Percentiles rank a stretch among this genome's conserved stretches.
phyloP scores from a whole-genome alignment of 306 rosid genomes.

The Purshia tridentata region DNA sequence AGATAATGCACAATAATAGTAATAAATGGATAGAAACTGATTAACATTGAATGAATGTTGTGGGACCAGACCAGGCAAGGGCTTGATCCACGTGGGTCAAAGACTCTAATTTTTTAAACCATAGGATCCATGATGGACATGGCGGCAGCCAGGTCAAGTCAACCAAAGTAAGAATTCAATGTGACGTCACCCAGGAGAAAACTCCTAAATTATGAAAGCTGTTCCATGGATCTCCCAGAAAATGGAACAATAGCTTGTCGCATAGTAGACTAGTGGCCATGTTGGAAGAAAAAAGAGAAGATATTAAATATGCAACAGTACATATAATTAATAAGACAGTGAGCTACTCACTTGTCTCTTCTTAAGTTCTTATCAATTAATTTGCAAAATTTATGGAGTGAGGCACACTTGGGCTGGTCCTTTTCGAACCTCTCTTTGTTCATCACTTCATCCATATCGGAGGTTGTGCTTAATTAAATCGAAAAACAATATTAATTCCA shows the following conservation, averaged over 20 bases:
- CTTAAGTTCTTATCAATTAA: too few species aligned
- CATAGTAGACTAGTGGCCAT: not conserved
- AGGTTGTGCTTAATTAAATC: too few species aligned
- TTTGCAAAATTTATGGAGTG: too few species aligned
- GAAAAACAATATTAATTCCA: too few species aligned
- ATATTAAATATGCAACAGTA: too few species aligned
- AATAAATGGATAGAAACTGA: not conserved
- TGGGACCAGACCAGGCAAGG: slow-evolving; percentile 4
- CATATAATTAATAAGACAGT: too few species aligned
- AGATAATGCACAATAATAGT: not conserved
- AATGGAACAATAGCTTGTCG: not conserved
- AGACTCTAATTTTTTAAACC: too few species aligned
- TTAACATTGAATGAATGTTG: not conserved
- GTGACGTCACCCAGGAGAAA: slow-evolving; percentile 23
- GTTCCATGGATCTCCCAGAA: not conserved
- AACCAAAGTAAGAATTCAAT: slow-evolving; percentile 12
- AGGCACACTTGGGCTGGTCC: too few species aligned
- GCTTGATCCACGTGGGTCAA: slow-evolving; percentile 36
- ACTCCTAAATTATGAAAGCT: too few species aligned
- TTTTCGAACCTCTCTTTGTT: too few species aligned
- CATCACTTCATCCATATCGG: too few species aligned
- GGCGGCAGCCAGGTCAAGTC: slow-evolving; percentile 41
- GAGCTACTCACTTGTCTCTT: too few species aligned
- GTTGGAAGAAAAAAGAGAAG: not conserved
- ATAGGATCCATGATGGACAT: not conserved